Conservation (phyloP, 129 eudicot genomes). For the Escallonia herrerae region DNA sequence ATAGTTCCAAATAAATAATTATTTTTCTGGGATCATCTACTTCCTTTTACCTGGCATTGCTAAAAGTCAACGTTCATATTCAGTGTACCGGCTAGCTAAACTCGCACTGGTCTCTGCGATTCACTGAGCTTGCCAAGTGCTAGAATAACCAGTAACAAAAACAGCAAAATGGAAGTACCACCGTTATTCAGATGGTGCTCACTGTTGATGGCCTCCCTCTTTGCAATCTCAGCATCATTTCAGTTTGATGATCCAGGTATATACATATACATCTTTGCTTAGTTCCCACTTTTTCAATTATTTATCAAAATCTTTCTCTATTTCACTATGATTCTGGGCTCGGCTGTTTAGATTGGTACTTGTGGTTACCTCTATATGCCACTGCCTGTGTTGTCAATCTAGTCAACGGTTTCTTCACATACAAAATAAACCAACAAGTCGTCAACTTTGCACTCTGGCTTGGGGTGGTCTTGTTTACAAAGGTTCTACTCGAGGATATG, state of each 20-base stretch:
- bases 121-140: no score
- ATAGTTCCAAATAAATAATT: no score
- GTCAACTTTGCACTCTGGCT: slow-evolving; percentile 22
- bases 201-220: slow-evolving; percentile 38
- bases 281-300: background rate
- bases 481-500: slow-evolving; percentile 22
- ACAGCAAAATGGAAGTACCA: background rate
- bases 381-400: slow-evolving; percentile 25
- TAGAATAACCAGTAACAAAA: no score
- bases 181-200: slow-evolving; percentile 13
- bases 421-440: background rate
- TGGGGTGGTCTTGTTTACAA: slow-evolving; percentile 23
- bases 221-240: slow-evolving; percentile 30
- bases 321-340: background rate
- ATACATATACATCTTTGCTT: background rate
- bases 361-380: slow-evolving; percentile 40
- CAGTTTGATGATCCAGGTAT: slow-evolving; percentile 42
- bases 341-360: slow-evolving; percentile 29
- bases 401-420: slow-evolving; percentile 7
- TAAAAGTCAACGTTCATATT: no score
- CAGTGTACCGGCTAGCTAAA: no score
- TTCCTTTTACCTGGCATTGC: no score
- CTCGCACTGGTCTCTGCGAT: no score
- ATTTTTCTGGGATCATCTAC: no score
- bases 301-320: background rate